phyloP scores from a whole-genome alignment of 2,329 filamentous ascomycete genomes.

The Talaromyces sp. region DNA sequence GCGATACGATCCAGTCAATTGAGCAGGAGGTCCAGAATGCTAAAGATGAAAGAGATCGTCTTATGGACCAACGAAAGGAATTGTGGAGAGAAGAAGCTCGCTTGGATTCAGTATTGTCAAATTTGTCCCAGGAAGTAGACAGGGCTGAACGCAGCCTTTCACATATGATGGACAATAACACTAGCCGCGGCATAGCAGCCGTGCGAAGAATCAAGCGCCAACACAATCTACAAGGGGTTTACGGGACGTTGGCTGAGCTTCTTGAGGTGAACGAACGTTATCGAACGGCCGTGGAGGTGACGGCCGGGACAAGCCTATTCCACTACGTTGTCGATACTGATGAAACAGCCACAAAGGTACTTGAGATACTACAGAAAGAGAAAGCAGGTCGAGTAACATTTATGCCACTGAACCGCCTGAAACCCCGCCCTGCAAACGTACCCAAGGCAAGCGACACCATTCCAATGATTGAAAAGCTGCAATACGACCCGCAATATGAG shows the following conservation, averaged over 20 bases:
- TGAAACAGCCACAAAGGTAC: conserved; percentile 75
- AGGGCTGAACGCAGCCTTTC: conserved; percentile 74
- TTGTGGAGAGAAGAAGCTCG: conserved; percentile 88
- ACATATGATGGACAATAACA: conserved; percentile 85
- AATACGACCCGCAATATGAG: conserved; percentile 72
- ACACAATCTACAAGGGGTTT: conserved; percentile 76
- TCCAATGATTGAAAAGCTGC: conserved; percentile 79
- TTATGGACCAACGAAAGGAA: conserved; percentile 82
- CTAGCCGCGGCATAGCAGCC: conserved; percentile 79
- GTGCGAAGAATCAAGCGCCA: conserved; percentile 79
- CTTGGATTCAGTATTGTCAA: conserved; percentile 71
- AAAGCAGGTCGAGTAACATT: conserved; percentile 87
- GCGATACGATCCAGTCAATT: conserved; percentile 68
- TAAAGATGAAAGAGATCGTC: conserved; percentile 71
- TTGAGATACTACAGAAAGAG: conserved; percentile 74
- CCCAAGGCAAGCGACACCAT: conserved; percentile 84
- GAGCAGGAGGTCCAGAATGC: conserved; percentile 72
- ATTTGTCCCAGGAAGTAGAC: conserved; percentile 72
- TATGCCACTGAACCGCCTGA: conserved; percentile 83
- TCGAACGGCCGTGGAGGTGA: conserved; percentile 85
- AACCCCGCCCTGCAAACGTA: conserved; percentile 67
- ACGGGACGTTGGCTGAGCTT: conserved; percentile 91
- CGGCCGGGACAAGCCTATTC: conserved; percentile 87
- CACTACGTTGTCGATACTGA: conserved; percentile 95
- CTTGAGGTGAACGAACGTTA: conserved; percentile 82